Evolutionary conservation across 148 eudicot species (phyloP), one percentile per base, ranked within the genome.

Genomic region (Nyssa sinensis): DNA sequence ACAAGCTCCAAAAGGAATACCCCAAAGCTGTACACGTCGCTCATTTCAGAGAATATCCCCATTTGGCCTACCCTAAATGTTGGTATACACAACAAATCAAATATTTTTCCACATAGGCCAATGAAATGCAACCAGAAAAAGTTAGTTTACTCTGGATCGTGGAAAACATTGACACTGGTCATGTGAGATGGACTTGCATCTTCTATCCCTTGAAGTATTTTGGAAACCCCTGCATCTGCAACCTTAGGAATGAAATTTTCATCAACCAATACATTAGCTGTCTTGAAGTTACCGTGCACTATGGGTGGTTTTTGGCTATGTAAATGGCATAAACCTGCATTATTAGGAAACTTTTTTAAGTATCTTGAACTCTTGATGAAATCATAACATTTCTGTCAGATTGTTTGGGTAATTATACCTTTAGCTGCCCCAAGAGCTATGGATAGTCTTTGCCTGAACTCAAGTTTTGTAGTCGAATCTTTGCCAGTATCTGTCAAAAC

Each of bases 1-100:
- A 86, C 32, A 58, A 86, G 88, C 82, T 86, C 88, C 79, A 86
- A 62, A 64, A 86, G 82, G 75, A 86, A 83, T 49, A 86, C 75
- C 28, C 88, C 88, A 28, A 80, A 86, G 80, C 88, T 74, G 70
- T 80, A 83, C 47, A 86, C 82, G 34, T 86, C 88, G 14, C 75
- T 86, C 53, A 53, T 37, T 67, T 75, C 81, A 21, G 68, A 24
- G 78, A 72, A 51, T 13, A 32, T 76, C 37, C 74, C 80, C 30
- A 3, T 60, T 66, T 41, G 75, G 39, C 47, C 79, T 33, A 74
- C 63, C 88, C 86, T 86, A 69, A 59, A 55, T 72, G 41, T 61
- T 66, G 9, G 3, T 8, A 70, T 39, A 51, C 59, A 69, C n/a
- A 25, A 14, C 0, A 16, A 51, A 47, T 27, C 28, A 66, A 61